Conservation (phyloP, 768 basidiomycete species). For the Lentinula guzmanii region DNA sequence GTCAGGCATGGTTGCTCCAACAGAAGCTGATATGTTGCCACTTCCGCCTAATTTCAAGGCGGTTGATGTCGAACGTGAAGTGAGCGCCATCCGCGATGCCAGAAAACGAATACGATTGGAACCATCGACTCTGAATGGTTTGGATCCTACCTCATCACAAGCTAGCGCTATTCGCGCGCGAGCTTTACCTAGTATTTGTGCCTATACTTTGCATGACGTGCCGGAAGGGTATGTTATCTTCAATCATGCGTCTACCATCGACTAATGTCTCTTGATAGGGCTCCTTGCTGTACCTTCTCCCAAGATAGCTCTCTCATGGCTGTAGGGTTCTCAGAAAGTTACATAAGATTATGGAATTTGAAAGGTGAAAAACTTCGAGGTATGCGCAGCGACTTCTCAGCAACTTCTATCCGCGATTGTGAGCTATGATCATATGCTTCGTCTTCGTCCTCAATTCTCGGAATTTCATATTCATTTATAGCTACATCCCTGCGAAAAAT, state of each 20-base stretch:
- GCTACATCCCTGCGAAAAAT: slow-evolving; percentile 58
- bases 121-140: slow-evolving; percentile 52
- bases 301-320: slow-evolving; percentile 89
- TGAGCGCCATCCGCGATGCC: slow-evolving; percentile 82
- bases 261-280: background rate
- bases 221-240: slow-evolving; percentile 75
- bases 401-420: slow-evolving; percentile 67
- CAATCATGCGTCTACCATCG: background rate
- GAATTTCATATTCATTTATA: slow-evolving; percentile 17
- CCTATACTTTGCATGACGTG: slow-evolving; percentile 91
- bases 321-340: slow-evolving; percentile 93
- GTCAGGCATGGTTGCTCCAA: slow-evolving; percentile 57
- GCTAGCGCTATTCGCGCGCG: slow-evolving; percentile 50
- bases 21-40: slow-evolving; percentile 70
- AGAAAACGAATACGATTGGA: slow-evolving; percentile 90
- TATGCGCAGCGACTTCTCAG: slow-evolving; percentile 67
- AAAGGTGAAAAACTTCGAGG: slow-evolving; percentile 87
- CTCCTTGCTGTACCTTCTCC: slow-evolving; percentile 85
- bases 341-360: slow-evolving; percentile 89
- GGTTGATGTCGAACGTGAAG: slow-evolving; percentile 86
- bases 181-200: slow-evolving; percentile 87
- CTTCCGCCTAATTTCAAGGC: slow-evolving; percentile 79
- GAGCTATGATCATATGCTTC: slow-evolving; percentile 20
- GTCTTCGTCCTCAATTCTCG: background rate
- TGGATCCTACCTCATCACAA: slow-evolving; percentile 57